A percentile compares a stretch with the other conserved stretches of the same genome.
Evolutionary conservation across 176 grass and related monocot genomes (phyloP).

Genomic region (Avena eriantha): DNA sequence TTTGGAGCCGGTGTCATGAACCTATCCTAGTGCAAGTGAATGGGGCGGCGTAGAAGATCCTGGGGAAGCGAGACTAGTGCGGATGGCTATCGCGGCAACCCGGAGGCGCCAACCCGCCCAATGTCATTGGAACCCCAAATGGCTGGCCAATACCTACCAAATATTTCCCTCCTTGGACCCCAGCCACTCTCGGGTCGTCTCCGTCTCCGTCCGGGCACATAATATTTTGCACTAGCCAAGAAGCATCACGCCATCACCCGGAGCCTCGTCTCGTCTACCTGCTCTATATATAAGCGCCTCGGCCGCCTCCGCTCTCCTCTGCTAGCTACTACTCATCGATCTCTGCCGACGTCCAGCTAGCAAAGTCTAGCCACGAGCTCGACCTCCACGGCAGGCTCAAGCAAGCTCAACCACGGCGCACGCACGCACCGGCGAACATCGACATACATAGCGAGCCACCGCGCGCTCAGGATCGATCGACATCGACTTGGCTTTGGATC

Average conservation of each 20-base stretch:
- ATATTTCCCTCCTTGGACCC: constrained; percentile 23
- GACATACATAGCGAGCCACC: background rate
- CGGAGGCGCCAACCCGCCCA: constrained; percentile 51
- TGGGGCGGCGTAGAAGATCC: constrained; percentile 38
- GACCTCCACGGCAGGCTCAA: background rate
- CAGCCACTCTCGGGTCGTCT: constrained; percentile 19
- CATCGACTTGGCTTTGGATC: background rate
- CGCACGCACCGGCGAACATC: background rate
- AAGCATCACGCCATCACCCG: background rate
- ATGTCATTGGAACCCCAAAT: constrained; percentile 43
- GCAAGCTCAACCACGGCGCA: background rate
- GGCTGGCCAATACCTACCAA: constrained; percentile 5
- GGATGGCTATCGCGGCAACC: constrained; percentile 47
- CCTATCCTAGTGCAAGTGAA: background rate
- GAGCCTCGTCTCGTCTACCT: background rate
- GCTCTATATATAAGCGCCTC: constrained; percentile 23
- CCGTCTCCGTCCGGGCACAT: background rate
- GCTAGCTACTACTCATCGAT: background rate
- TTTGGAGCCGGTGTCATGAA: background rate
- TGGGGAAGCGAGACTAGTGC: background rate
- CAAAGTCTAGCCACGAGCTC: background rate
- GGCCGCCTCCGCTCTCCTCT: background rate
- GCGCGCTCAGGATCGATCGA: too few relatives aligned
- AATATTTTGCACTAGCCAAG: background rate
- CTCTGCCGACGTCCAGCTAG: background rate